Evolutionary conservation across 345 rosid genomes (phyloP).

Genomic region (Hibiscus tridactylites): DNA sequence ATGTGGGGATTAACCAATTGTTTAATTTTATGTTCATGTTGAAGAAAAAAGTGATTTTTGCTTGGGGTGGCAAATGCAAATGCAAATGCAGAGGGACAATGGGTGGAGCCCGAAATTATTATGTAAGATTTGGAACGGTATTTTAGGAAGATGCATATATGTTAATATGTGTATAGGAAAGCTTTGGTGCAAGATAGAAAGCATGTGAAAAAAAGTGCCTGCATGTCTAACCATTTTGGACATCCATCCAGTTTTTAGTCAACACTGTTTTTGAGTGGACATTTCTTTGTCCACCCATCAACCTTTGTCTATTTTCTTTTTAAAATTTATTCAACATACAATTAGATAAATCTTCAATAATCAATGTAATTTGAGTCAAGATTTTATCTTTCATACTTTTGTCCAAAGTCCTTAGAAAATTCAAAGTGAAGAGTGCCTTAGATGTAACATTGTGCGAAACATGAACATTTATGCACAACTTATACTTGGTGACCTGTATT

Average conservation of each 20-base stretch:
- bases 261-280: not conserved
- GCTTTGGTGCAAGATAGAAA: slow-evolving; percentile 3
- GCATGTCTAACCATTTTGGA: slow-evolving; percentile 1
- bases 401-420: too few relatives aligned
- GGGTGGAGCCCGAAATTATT: slow-evolving; percentile 20
- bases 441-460: too few relatives aligned
- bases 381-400: too few relatives aligned
- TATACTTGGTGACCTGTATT: too few relatives aligned
- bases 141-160: slow-evolving; percentile 19
- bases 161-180: not conserved
- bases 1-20: too few relatives aligned
- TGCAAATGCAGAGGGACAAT: not conserved
- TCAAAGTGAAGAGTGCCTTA: too few relatives aligned
- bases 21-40: not conserved
- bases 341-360: too few relatives aligned
- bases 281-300: not conserved
- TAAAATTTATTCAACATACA: too few relatives aligned
- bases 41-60: not conserved
- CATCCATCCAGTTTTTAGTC: not conserved
- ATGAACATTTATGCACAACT: too few relatives aligned
- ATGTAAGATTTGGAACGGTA: slow-evolving; percentile 25
- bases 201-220: slow-evolving; percentile 12
- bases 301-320: not conserved
- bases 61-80: not conserved
- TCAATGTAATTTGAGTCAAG: too few relatives aligned